Evolutionary conservation across 2,329 filamentous ascomycete species (phyloP).

Genomic region (Helotiales sp.): DNA sequence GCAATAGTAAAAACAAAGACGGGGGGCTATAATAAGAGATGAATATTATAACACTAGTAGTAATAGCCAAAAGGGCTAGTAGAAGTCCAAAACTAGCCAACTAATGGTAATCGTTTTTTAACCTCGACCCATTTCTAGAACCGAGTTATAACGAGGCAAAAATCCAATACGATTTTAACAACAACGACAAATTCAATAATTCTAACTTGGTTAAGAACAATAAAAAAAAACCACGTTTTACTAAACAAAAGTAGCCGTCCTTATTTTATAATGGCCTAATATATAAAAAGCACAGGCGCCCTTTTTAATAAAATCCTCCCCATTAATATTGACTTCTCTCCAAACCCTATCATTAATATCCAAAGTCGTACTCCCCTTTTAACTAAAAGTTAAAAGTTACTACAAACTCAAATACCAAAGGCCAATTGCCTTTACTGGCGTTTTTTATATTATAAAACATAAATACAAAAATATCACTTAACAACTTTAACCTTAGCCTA

Average conservation of each 20-base stretch:
- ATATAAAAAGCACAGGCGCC: conserved; percentile 8
- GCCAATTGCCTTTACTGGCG: conserved; percentile 23
- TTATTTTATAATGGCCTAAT: conserved; percentile 14
- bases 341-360: background rate
- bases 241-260: conserved; percentile 26
- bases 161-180: conserved; percentile 17
- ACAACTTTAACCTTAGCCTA: conserved; percentile 8
- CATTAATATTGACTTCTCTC: background rate
- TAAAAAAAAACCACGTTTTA: too few species aligned
- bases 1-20: conserved; percentile 8
- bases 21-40: too few species aligned
- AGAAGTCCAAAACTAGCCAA: conserved; percentile 20
- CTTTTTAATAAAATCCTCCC: conserved; percentile 1
- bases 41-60: too few species aligned
- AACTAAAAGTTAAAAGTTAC: conserved; percentile 7
- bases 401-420: background rate
- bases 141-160: conserved; percentile 23
- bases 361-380: conserved; percentile 1
- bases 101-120: conserved; percentile 22
- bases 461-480: conserved; percentile 18
- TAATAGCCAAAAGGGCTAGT: conserved; percentile 22
- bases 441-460: conserved; percentile 21
- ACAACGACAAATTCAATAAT: conserved; percentile 23
- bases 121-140: conserved; percentile 25
- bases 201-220: background rate